Evolutionary conservation across 768 basidiomycete genomes (phyloP).

Genomic region (Lyophyllum atratum): DNA sequence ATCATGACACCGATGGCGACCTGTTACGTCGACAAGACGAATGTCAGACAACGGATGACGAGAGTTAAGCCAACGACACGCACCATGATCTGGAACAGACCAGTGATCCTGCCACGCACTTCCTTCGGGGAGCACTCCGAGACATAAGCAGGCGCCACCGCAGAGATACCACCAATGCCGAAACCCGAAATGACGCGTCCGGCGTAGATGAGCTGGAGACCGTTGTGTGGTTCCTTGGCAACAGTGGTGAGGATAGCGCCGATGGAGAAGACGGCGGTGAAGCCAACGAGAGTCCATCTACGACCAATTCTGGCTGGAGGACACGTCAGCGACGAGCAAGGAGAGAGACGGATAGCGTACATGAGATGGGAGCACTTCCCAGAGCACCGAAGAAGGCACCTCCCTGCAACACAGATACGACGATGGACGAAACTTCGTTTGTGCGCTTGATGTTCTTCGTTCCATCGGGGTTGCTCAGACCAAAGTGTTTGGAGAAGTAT

Average conservation of each 20-base stretch:
- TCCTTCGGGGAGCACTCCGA: conserved; percentile 88
- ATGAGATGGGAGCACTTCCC: conserved; percentile 66
- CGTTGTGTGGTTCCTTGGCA: conserved; percentile 51
- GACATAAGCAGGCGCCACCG: conserved; percentile 85
- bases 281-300: conserved; percentile 59
- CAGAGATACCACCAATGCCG: conserved; percentile 80
- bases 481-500: conserved; percentile 67
- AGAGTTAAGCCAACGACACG: neutral
- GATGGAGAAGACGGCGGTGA: conserved; percentile 62
- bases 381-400: conserved; percentile 90
- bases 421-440: conserved; percentile 72
- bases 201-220: conserved; percentile 71
- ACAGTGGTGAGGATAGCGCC: conserved; percentile 78
- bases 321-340: neutral
- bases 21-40: conserved; percentile 20
- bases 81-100: conserved; percentile 85
- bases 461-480: conserved; percentile 49
- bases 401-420: conserved; percentile 86
- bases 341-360: conserved; percentile 35
- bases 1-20: conserved; percentile 83
- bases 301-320: conserved; percentile 63
- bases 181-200: conserved; percentile 81
- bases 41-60: neutral
- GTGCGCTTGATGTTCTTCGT: conserved; percentile 32
- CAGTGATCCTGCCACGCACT: conserved; percentile 83